A percentile compares a stretch with the other conserved stretches of the same genome.
Evolutionary conservation across 1,139 yeast species (phyloP).

Genomic region (Saccharomyces hybrid): DNA sequence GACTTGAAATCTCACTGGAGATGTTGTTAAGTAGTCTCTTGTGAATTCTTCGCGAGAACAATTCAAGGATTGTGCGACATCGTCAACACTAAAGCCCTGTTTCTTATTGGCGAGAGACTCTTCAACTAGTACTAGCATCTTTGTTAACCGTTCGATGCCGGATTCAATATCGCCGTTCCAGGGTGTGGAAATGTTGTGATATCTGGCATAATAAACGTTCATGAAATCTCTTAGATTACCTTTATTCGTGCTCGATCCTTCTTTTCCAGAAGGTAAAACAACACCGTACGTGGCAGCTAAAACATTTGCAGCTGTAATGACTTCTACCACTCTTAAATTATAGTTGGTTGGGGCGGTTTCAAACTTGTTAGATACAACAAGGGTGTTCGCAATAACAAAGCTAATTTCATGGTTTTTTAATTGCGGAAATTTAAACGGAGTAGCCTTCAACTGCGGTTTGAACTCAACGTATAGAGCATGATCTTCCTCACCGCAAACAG

Average conservation of each 20-base stretch:
- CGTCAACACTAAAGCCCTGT: slow-evolving; percentile 45
- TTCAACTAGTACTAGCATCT: slow-evolving; percentile 41
- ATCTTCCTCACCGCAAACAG: slow-evolving; percentile 54
- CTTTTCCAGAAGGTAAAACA: slow-evolving; percentile 30
- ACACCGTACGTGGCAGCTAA: slow-evolving; percentile 45
- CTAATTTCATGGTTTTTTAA: slow-evolving; percentile 39
- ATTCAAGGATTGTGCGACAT: slow-evolving; percentile 42
- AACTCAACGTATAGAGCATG: slow-evolving; percentile 58
- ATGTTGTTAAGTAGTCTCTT: slow-evolving; percentile 41
- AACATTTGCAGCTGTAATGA: slow-evolving; percentile 53
- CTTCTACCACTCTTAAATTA: slow-evolving; percentile 64
- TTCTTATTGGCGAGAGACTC: slow-evolving; percentile 32
- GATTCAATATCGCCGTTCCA: slow-evolving; percentile 48
- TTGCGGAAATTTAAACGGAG: slow-evolving; percentile 49
- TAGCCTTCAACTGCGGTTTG: slow-evolving; percentile 50
- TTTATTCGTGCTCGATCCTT: slow-evolving; percentile 49
- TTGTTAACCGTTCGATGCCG: slow-evolving; percentile 37
- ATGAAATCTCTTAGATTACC: slow-evolving; percentile 63
- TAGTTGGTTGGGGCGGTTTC: slow-evolving; percentile 66
- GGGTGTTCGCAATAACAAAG: slow-evolving; percentile 57
- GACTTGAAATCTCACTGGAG: slow-evolving; percentile 49
- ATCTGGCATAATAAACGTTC: slow-evolving; percentile 41
- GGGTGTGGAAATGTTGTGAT: slow-evolving; percentile 29
- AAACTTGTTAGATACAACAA: slow-evolving; percentile 55
- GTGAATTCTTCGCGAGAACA: slow-evolving; percentile 39